Evolutionary conservation across 2,329 filamentous ascomycete genomes (phyloP), one percentile per base, ranked within the genome.

Genomic region (Xylaria sp.): DNA sequence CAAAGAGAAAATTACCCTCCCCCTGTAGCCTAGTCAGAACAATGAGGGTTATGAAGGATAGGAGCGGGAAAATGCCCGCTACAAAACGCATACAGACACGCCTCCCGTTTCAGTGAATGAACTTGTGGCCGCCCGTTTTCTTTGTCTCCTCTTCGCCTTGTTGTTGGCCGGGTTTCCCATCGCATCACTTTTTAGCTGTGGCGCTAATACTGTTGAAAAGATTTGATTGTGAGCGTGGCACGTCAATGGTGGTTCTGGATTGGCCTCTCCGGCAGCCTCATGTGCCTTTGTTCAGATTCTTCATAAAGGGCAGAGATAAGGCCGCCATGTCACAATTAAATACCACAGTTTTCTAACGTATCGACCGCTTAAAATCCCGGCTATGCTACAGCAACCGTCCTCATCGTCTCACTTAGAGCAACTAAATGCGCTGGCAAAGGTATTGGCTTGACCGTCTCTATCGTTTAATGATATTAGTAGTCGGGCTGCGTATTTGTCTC

Each of bases 401-500:
- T 44, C 36, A 20, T 22, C 13, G 27, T n/a, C 20, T 15, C 27
- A 22, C 36, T 13, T 47, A 17, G 27, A 54, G 25, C 1, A 33
- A 25, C n/a, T 11, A 25, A 45, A 9, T 27, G 27, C 44, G 17
- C 50, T 45, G 31, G 59, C 10, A 58, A 13, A 39, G 25, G 15
- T 20, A 50, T 57, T 27, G 44, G 20, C 25, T 20, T 11, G 44
- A 45, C 3, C 22, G 55, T 29, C 31, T 54, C 39, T 13, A 39
- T 47, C 33, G 33, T 47, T 31, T 20, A 25, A 11, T 31, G 13
- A 36, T 20, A 61, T 50, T 27, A 27, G 27, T 38, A 31, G 17
- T 33, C 7, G n/a, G 38, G 27, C 45, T 63, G 59, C 54, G 45
- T 59, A 53, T 39, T 6, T 66, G 66, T 70, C 68, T 70, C 68